Base-by-base conservation (phyloP, 805 yeast species). In the Kodamaea hsintzibuensis region DNA sequence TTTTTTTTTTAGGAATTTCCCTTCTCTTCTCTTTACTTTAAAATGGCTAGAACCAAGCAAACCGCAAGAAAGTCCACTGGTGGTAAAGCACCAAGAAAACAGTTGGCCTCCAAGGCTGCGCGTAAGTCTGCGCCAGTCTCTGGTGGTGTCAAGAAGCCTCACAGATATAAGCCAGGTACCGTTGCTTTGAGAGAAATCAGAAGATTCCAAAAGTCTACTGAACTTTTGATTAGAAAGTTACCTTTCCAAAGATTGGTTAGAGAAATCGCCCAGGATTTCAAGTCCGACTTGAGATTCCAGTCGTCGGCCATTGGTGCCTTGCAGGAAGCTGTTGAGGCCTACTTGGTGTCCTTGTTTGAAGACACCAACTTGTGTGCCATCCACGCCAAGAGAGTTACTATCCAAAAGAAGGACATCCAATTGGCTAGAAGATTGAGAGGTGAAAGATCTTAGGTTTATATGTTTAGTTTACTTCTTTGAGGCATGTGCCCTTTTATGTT, bases 121-220 rank as follows among this genome's bases (percentile, higher is more conserved):
- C 73, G 79, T 72, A 74, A 74, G 66, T 74, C 79, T 50, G 79
- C 79, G 55, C 79, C 79, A 65, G 71, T 74, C 54, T 66, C 76
- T 54, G 79, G 79, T 55, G 79, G 79, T 71, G 79, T 74, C 62
- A 74, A 74, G 72, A 74, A 74, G 69, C 79, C 79, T 48, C 79
- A 74, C 77, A 74, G 79, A 74, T 74, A 74, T 70, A 74, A 74
- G 74, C 79, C 79, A 60, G 79, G 79, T 74, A 74, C 79, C 66
- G 79, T 74, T 56, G 79, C 79, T 60, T 74, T 74, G 70, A 73
- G 79, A 73, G 79, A 74, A 71, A 74, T 74, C 61, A 73, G 79
- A 73, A 73, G 78, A 71, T 74, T 74, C 71, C 79, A 74, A 61
- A 74, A 74, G 65, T 74, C 78, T 42, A 74, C 79, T 60, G 79